A percentile compares a stretch with the other conserved stretches of the same genome.
These are phyloP conservation scores for Dioszegia hungarica DNA, from an alignment of 768 basidiomycete species.

Conservation along the genomic window DNA sequence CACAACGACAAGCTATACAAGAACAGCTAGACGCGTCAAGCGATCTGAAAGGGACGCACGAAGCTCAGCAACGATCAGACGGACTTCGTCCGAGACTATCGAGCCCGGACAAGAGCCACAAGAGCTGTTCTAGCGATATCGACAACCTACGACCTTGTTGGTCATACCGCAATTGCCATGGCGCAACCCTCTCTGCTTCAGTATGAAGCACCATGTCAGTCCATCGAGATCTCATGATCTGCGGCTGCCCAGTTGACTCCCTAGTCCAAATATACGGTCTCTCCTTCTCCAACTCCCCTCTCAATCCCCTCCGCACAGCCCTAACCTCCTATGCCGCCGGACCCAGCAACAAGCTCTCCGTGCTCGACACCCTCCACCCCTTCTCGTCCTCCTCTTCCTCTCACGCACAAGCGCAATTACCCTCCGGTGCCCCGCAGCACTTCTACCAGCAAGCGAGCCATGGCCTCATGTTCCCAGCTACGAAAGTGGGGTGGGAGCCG, in stretches of 20 bases:
- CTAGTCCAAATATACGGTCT: conserved; percentile 47
- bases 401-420: conserved; percentile 70
- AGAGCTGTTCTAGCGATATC: too few species aligned
- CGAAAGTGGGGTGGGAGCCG: conserved; percentile 90
- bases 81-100: too few species aligned
- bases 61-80: too few species aligned
- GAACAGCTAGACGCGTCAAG: too few species aligned
- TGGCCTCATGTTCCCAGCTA: conserved; percentile 86
- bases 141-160: too few species aligned
- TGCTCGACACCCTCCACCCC: conserved; percentile 18
- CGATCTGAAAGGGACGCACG: too few species aligned
- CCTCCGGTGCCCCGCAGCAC: conserved; percentile 61
- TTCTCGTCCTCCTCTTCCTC: conserved; percentile 62
- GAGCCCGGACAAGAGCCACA: too few species aligned
- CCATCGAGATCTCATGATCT: neutral
- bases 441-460: conserved; percentile 80
- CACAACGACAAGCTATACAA: too few species aligned
- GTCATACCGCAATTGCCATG: too few species aligned
- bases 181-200: conserved; percentile 55
- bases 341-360: conserved; percentile 48
- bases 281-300: conserved; percentile 54
- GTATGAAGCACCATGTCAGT: conserved; percentile 80
- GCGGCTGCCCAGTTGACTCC: neutral
- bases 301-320: conserved; percentile 75
- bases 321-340: conserved; percentile 82